Percentiles rank a stretch among this genome's conserved stretches.
phyloP scores from a whole-genome alignment of 306 rosid genomes.

The Bauhinia variegata region DNA sequence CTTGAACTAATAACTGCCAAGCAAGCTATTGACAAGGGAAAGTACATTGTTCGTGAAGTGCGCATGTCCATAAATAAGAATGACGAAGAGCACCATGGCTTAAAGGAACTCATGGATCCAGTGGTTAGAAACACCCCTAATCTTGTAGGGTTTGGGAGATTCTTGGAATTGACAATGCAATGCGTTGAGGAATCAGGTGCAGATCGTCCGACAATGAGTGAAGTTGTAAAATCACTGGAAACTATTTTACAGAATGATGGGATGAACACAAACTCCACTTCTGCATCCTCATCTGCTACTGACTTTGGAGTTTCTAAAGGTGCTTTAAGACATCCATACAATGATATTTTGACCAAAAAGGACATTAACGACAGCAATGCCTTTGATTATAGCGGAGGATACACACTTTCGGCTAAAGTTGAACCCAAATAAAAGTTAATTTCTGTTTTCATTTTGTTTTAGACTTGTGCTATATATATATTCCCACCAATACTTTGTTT shows the following conservation, averaged over 20 bases:
- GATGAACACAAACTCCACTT: conserved; percentile 74
- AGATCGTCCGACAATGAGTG: conserved; percentile 91
- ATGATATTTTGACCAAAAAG: conserved; percentile 58
- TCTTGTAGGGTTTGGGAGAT: conserved; percentile 65
- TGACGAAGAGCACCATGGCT: conserved; percentile 66
- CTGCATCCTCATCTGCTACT: conserved; percentile 89
- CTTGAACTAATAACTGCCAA: conserved; percentile 76
- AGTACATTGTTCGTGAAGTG: conserved; percentile 80
- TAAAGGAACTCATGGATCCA: conserved; percentile 69
- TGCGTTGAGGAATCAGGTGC: conserved; percentile 83
- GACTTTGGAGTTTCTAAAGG: conserved; percentile 64
- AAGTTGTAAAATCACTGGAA: conserved; percentile 74
- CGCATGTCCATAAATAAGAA: conserved; percentile 47
- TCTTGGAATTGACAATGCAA: conserved; percentile 80
- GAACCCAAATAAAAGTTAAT: conserved; percentile 69
- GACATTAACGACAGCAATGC: conserved; percentile 52
- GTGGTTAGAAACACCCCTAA: conserved; percentile 54
- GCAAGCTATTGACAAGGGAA: conserved; percentile 90
- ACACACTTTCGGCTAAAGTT: conserved; percentile 57
- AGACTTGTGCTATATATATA: too few species aligned
- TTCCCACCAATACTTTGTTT: too few species aligned
- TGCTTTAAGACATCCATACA: conserved; percentile 68
- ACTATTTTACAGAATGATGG: conserved; percentile 85
- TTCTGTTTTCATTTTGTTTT: too few species aligned
- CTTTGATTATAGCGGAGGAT: conserved; percentile 84